These are phyloP conservation scores for Rhizopogon sp. DNA, from an alignment of 768 basidiomycete genomes.

Conservation along the genomic window DNA sequence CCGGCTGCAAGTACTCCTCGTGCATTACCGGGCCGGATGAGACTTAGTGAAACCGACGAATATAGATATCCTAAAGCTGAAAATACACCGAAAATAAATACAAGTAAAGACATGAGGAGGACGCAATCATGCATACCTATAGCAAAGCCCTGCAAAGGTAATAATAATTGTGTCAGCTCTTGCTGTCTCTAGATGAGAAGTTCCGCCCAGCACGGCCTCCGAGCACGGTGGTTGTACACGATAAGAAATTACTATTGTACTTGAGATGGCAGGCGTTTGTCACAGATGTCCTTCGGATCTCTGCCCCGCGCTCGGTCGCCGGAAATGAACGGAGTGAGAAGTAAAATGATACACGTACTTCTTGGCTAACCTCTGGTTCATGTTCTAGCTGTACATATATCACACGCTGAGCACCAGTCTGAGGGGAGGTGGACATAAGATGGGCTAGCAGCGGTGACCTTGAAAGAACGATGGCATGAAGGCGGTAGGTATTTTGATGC, in stretches of 20 bases:
- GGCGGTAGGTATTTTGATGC: slow-evolving; percentile 66
- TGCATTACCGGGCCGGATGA: slow-evolving; percentile 74
- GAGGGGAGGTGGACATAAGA: slow-evolving; percentile 79
- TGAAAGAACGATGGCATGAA: slow-evolving; percentile 83
- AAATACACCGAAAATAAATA: slow-evolving; percentile 17
- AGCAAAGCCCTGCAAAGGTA: slow-evolving; percentile 55
- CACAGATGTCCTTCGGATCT: slow-evolving; percentile 13
- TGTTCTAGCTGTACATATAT: slow-evolving; percentile 73
- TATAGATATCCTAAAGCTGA: slow-evolving; percentile 78
- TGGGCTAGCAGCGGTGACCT: slow-evolving; percentile 86
- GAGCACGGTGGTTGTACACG: slow-evolving; percentile 10
- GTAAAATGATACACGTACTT: slow-evolving; percentile 48
- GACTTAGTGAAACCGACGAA: slow-evolving; percentile 62
- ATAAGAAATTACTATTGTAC: slow-evolving; percentile 12
- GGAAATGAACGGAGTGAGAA: slow-evolving; percentile 24
- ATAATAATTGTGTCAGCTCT: slow-evolving; percentile 14
- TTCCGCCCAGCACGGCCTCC: slow-evolving; percentile 18
- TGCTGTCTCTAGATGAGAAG: slow-evolving; percentile 6
- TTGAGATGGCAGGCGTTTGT: slow-evolving; percentile 12
- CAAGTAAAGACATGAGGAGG: slow-evolving; percentile 5
- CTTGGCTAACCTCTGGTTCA: slow-evolving; percentile 79
- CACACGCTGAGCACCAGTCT: slow-evolving; percentile 56
- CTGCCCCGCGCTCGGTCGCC: slow-evolving; percentile 21
- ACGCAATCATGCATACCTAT: slow-evolving; percentile 45
- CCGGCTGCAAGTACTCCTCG: slow-evolving; percentile 83